phyloP scores from a whole-genome alignment of 768 basidiomycete species.

The Lactarius pseudohatsudake region DNA sequence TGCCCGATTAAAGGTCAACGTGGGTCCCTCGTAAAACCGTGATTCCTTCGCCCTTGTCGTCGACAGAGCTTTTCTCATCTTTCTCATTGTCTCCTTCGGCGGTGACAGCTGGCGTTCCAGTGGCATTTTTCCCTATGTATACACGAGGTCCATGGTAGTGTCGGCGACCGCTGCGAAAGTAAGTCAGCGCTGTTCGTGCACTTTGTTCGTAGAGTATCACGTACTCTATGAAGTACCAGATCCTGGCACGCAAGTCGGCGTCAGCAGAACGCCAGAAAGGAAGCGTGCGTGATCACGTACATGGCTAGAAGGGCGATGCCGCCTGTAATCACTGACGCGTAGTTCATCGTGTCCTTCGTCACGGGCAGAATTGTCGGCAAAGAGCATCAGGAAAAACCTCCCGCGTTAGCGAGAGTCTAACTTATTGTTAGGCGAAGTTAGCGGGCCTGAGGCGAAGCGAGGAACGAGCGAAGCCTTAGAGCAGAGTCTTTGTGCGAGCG shows the following conservation, averaged over 20 bases:
- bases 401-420: no score
- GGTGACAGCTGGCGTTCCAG: no score
- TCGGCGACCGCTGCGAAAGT: conserved; percentile 23
- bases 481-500: no score
- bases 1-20: background rate
- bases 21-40: background rate
- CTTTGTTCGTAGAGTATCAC: background rate
- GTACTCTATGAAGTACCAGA: conserved; percentile 33
- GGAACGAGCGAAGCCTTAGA: no score
- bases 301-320: conserved; percentile 38
- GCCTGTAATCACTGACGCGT: conserved; percentile 57
- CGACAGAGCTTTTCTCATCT: background rate
- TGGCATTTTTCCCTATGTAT: background rate
- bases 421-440: no score
- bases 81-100: background rate
- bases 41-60: background rate
- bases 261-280: background rate
- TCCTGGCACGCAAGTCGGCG: conserved; percentile 10
- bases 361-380: conserved; percentile 71
- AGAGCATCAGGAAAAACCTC: no score
- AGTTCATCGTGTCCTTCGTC: conserved; percentile 75
- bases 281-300: conserved; percentile 25
- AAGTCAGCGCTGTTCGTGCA: background rate
- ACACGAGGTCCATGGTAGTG: conserved; percentile 27
- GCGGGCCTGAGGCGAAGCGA: no score